phyloP scores from a whole-genome alignment of 257 asterid species.

The Solanum dulcamara region DNA sequence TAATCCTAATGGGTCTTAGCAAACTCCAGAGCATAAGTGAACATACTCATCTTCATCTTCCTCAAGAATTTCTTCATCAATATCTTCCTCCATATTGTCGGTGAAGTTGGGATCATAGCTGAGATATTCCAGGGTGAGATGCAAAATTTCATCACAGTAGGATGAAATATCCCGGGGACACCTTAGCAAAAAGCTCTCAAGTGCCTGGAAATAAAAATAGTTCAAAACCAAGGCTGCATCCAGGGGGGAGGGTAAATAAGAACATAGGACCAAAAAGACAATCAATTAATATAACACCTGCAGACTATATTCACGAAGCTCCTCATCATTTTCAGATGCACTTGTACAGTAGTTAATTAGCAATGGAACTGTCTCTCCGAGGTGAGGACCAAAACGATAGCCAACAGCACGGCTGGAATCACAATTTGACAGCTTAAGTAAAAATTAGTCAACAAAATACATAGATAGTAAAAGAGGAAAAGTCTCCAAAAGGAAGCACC shows the following conservation, averaged over 20 bases:
- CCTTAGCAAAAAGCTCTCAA: constrained; percentile 90
- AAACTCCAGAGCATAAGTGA: constrained; percentile 1
- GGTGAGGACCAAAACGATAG: constrained; percentile 97
- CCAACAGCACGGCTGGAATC: constrained; percentile 90
- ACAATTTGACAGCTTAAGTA: neutral
- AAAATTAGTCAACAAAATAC: neutral
- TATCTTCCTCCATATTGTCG: constrained; percentile 97
- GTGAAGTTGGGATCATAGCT: constrained; percentile 98
- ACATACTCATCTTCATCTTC: constrained; percentile 98
- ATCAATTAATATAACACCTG: constrained; percentile 44
- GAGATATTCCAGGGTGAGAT: constrained; percentile 74
- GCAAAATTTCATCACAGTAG: constrained; percentile 70
- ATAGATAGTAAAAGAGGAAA: neutral
- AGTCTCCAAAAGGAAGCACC: neutral
- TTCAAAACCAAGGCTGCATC: neutral
- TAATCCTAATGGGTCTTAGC: neutral
- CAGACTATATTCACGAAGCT: constrained; percentile 93
- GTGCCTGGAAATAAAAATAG: constrained; percentile 48
- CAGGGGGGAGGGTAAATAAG: neutral
- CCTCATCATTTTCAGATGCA: constrained; percentile 99
- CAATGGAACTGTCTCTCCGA: constrained; percentile 88
- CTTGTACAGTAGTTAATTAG: constrained; percentile 70
- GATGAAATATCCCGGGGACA: constrained; percentile 89
- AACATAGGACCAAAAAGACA: neutral
- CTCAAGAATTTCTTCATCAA: constrained; percentile 70